Evolutionary conservation across 768 basidiomycete genomes (phyloP), one percentile per base, ranked within the genome.

Genomic region (Tephrocybe sp.): DNA sequence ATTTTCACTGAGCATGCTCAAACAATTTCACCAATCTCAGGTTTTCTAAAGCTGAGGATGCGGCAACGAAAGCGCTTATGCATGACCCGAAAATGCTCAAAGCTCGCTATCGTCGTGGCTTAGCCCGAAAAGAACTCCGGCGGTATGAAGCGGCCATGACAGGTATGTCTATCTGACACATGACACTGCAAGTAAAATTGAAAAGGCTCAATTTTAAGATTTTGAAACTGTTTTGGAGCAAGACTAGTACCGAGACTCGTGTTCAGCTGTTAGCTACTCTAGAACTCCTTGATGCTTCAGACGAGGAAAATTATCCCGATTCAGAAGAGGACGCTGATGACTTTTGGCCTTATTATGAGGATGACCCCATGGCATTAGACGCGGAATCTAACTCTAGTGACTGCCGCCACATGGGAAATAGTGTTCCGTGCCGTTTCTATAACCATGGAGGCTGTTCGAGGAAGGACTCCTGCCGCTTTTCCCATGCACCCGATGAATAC

Each of bases 311-410:
- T 9, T 12, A 41, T 26, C 36, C 3, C 9, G 42, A 36, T 15
- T 17, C 33, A 12, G 51, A 54, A 17, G 33, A 37, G 34, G 34
- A 40, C 11, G 36, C 10, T 10, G 59, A 58, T 9, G 46, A 48
- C 20, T 17, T 47, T 48, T 50, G 59, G 58, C 54, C 57, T 50
- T 34, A 36, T 21, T 57, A 56, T 41, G 61, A 66, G 24, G 73
- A 70, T 3, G 59, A 63, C 23, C 45, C 55, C 1, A 46, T 55
- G 3, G 69, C 69, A 5, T 57, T 70, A 18, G 72, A 67, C 26
- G 64, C 65, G 0, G 68, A 73, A 26, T 80, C 77, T 0, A 80
- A 83, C 55, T 76, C 78, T n/a, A 77, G 75, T 26, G 83, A 84
- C 58, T 79, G 67, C 55, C 57, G 62, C 17, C 80, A 82, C 54